phyloP scores from a whole-genome alignment of 169 alveolate genomes.

The Blepharisma undulans region DNA sequence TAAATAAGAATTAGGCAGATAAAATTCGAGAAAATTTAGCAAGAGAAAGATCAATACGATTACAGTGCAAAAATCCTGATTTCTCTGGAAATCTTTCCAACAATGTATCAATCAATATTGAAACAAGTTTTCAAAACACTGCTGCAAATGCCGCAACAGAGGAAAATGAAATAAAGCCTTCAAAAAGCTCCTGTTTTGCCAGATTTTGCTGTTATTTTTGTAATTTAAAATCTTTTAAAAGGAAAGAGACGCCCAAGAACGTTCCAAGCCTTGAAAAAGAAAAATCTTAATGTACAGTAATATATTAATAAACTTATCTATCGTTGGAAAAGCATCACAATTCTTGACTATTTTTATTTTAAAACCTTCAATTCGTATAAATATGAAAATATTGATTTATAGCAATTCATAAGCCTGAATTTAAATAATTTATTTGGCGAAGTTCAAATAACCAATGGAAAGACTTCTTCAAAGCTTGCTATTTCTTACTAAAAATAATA shows the following conservation, averaged over 20 bases:
- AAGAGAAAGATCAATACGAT: not conserved
- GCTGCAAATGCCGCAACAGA: not conserved
- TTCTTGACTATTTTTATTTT: not conserved
- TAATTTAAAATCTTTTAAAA: not conserved
- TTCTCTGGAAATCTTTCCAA: not conserved
- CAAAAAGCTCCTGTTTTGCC: not conserved
- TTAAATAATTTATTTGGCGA: no score
- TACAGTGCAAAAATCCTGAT: not conserved
- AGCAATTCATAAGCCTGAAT: not conserved
- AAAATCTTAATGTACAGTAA: not conserved
- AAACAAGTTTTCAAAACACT: not conserved
- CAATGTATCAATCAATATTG: not conserved
- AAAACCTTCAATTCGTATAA: not conserved
- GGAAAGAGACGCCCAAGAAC: not conserved
- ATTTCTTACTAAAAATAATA: no score
- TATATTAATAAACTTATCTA: no score
- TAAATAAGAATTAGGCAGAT: not conserved
- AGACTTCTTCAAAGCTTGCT: no score
- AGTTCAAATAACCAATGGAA: no score
- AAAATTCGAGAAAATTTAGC: not conserved
- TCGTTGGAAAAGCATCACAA: not conserved
- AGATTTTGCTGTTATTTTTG: not conserved
- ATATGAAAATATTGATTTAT: not conserved
- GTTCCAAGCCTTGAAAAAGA: not conserved
- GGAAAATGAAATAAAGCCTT: not conserved